Evolutionary conservation across 2,329 filamentous ascomycete genomes (phyloP), one percentile per base, ranked within the genome.

Genomic region (Blastomyces percursus): DNA sequence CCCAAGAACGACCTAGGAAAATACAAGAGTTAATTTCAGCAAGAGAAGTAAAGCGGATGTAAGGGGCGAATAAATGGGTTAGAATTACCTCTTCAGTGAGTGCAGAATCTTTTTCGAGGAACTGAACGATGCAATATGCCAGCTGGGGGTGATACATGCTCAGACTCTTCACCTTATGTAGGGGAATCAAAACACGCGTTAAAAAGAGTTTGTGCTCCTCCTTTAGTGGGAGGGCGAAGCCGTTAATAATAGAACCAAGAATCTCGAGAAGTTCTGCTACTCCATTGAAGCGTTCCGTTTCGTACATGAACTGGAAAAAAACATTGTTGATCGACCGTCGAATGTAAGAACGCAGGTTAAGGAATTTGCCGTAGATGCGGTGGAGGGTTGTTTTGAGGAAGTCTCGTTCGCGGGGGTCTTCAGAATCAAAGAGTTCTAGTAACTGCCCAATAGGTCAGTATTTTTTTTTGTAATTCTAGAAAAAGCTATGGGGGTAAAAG

Each of bases 81-180:
- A 60, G 50, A 74, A 82, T 73, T 79, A 92, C 91, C 80, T 99
- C 94, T 84, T 99, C 94, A 12, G 94, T 99, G 71, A 99, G 81
- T 21, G 90, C 92, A 2, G 94, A 91, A 75, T 99, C 94, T 78
- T 99, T 99, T 75, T 99, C 94, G 64, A 99, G 78, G 75, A 99
- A 99, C 74, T 99, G 94, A 52, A 99, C 94, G 69, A 99, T 99
- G 75, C 94, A 99, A 75, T 99, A 99, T 38, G 94, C 94, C 71
- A 99, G 81, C 75, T 99, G 94, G 60, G 94, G 94, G 75, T 99
- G 94, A 72, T 99, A 99, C 94, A 99, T 97, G 88, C 93, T 97
- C 72, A 99, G 79, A 76, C 93, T 96, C 82, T 97, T 99, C 71
- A 95, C 92, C 77, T 99, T 99, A 81, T 99, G 94, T 67, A 99